phyloP scores from a whole-genome alignment of 1,139 yeast genomes.

The Hyphopichia wangnamkhiaoensis region DNA sequence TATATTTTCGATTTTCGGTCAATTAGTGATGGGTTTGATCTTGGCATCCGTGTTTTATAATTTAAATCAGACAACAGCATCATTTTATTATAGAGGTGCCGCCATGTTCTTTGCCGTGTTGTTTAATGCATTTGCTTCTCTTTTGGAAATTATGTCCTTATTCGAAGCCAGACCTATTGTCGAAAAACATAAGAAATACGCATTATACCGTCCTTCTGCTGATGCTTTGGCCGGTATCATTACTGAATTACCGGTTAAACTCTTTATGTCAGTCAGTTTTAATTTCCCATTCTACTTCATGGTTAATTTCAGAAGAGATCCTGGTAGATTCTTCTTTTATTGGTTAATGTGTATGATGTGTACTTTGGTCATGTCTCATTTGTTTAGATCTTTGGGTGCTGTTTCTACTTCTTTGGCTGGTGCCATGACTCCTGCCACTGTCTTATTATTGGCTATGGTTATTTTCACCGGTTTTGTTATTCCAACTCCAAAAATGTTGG shows the following conservation, averaged over 20 bases:
- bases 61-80: slow-evolving; percentile 36
- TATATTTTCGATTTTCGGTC: slow-evolving; percentile 58
- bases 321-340: slow-evolving; percentile 72
- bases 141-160: slow-evolving; percentile 69
- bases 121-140: slow-evolving; percentile 74
- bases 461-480: slow-evolving; percentile 77
- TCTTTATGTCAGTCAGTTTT: slow-evolving; percentile 55
- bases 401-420: slow-evolving; percentile 58
- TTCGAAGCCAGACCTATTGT: slow-evolving; percentile 76
- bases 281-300: slow-evolving; percentile 66
- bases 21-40: slow-evolving; percentile 71
- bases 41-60: slow-evolving; percentile 77
- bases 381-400: slow-evolving; percentile 74
- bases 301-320: slow-evolving; percentile 62
- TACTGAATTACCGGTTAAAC: slow-evolving; percentile 67
- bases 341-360: slow-evolving; percentile 53
- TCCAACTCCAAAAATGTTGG: slow-evolving; percentile 66
- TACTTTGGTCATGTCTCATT: slow-evolving; percentile 67
- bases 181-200: slow-evolving; percentile 76
- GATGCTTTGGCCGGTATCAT: slow-evolving; percentile 71
- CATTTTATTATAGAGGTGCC: slow-evolving; percentile 70
- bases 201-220: slow-evolving; percentile 76
- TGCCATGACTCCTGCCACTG: slow-evolving; percentile 74
- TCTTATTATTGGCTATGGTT: slow-evolving; percentile 59
- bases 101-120: slow-evolving; percentile 75